phyloP scores from a whole-genome alignment of 2,329 filamentous ascomycete species.

The Fusarium sacchari region DNA sequence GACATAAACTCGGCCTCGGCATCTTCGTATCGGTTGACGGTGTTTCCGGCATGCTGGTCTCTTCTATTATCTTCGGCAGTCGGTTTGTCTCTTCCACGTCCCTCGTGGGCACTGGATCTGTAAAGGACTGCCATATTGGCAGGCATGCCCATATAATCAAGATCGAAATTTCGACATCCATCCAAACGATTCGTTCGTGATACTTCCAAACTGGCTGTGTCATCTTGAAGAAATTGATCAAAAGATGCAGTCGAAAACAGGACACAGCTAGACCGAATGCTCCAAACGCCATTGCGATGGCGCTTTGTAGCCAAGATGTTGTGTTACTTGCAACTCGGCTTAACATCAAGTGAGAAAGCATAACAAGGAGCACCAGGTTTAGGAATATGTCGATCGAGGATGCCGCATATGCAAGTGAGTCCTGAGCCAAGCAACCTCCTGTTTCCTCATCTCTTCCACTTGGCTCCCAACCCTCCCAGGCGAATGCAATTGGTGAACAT shows the following conservation, averaged over 20 bases:
- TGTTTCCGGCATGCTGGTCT: not conserved
- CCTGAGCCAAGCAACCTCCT: slow-evolving; percentile 34
- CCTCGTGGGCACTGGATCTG: not conserved
- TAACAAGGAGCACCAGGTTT: slow-evolving; percentile 55
- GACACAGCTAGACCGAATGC: slow-evolving; percentile 52
- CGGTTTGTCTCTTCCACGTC: slow-evolving; percentile 1
- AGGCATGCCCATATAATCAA: slow-evolving; percentile 56
- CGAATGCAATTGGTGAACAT: slow-evolving; percentile 52
- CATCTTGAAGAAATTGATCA: slow-evolving; percentile 45
- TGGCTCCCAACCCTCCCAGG: slow-evolving; percentile 42
- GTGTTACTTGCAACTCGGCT: slow-evolving; percentile 50
- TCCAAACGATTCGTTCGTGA: slow-evolving; percentile 55
- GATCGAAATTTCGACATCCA: slow-evolving; percentile 54
- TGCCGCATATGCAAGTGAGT: slow-evolving; percentile 53
- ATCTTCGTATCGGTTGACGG: not conserved
- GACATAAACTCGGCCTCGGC: not conserved
- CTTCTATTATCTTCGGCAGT: slow-evolving; percentile 32
- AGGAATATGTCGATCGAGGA: slow-evolving; percentile 58
- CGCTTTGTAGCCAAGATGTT: slow-evolving; percentile 57
- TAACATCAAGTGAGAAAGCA: slow-evolving; percentile 55
- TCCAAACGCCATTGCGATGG: slow-evolving; percentile 57
- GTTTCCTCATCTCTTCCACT: slow-evolving; percentile 4
- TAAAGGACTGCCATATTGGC: slow-evolving; percentile 48
- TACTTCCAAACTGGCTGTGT: slow-evolving; percentile 55
- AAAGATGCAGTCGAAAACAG: slow-evolving; percentile 49